Evolutionary conservation across 2,329 filamentous ascomycete genomes (phyloP).

Genomic region (Hypoxylon sp.): DNA sequence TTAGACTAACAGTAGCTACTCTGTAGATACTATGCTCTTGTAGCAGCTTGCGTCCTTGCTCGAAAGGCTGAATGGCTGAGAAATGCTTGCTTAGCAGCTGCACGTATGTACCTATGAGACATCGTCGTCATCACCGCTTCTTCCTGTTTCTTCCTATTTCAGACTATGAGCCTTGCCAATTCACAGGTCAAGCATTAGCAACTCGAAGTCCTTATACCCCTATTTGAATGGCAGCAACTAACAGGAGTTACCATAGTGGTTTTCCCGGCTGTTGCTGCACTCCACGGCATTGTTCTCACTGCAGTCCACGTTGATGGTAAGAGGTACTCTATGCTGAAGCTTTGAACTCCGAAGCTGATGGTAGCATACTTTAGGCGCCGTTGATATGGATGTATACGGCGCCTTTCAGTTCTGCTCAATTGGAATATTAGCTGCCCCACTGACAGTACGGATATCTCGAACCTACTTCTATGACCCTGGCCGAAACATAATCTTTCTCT

Average conservation of each 20-base stretch:
- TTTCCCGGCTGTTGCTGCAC: conserved; percentile 73
- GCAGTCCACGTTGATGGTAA: conserved; percentile 71
- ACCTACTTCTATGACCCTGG: conserved; percentile 76
- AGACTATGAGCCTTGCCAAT: background rate
- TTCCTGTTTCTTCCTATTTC: background rate
- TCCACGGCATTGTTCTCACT: conserved; percentile 74
- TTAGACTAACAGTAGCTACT: conserved; percentile 22
- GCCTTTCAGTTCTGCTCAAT: conserved; percentile 78
- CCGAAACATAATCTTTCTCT: conserved; percentile 76
- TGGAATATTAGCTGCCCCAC: conserved; percentile 74
- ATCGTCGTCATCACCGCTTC: background rate
- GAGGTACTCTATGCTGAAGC: conserved; percentile 44
- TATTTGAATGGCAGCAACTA: conserved; percentile 11
- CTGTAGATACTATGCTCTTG: conserved; percentile 72
- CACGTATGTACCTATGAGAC: conserved; percentile 49
- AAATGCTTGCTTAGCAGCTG: conserved; percentile 74
- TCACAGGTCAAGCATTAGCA: background rate
- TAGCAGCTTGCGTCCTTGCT: conserved; percentile 74
- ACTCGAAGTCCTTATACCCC: background rate
- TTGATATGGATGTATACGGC: conserved; percentile 78
- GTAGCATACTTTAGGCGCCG: conserved; percentile 62
- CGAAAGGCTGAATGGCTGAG: conserved; percentile 73
- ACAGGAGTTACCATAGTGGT: conserved; percentile 56
- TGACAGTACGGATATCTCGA: conserved; percentile 71
- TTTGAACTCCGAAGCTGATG: conserved; percentile 5